Evolutionary conservation across 148 eudicot species (phyloP).

Genomic region (Arbutus unedo): DNA sequence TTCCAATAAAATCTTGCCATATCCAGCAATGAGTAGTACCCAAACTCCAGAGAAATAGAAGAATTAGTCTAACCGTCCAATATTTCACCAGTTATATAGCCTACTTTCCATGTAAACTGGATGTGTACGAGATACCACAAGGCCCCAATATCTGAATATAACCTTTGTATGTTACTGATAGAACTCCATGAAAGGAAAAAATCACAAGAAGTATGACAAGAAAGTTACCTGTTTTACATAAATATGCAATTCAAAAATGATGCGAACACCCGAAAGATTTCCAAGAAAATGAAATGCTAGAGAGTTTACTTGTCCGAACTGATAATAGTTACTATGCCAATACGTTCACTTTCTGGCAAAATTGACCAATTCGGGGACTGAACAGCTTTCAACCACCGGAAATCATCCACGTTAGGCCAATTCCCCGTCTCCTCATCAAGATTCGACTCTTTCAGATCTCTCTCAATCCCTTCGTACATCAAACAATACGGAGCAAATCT

Average conservation of each 20-base stretch:
- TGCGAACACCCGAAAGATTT: background rate
- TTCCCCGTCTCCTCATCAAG: constrained; percentile 72
- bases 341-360: constrained; percentile 58
- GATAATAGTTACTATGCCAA: constrained; percentile 30
- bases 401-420: constrained; percentile 91
- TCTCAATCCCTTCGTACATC: constrained; percentile 63
- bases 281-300: background rate
- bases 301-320: constrained; percentile 22
- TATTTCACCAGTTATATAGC: background rate
- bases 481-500: constrained; percentile 83
- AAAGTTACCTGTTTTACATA: background rate
- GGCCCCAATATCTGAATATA: too few relatives aligned
- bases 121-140: too few relatives aligned
- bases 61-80: background rate
- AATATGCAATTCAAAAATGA: background rate
- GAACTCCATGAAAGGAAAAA: background rate
- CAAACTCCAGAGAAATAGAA: background rate
- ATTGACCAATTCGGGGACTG: constrained; percentile 85
- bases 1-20: background rate
- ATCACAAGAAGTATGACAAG: background rate
- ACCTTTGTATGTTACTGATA: background rate
- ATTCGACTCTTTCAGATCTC: constrained; percentile 54
- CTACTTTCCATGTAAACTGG: background rate
- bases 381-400: constrained; percentile 77
- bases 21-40: background rate